phyloP scores from a whole-genome alignment of 83 land plant species.

The Diphasiastrum complanatum region DNA sequence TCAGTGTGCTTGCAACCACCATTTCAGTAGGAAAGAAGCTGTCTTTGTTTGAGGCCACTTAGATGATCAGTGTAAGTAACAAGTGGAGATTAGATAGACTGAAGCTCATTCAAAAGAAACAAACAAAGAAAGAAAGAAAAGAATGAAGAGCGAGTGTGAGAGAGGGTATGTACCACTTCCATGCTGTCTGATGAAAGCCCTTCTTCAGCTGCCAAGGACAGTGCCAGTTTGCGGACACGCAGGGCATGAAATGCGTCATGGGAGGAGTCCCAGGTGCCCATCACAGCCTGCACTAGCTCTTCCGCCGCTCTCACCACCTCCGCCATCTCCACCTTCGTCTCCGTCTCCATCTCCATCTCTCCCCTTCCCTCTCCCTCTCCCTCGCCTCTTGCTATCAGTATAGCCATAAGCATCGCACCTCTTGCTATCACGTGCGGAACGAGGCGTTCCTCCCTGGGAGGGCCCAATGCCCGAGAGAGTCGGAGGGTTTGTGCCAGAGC shows the following conservation, averaged over 20 bases:
- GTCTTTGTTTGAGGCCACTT: not conserved
- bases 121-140: slow-evolving; percentile 3
- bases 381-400: too few relatives aligned
- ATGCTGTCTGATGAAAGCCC: slow-evolving; percentile 24
- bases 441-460: too few relatives aligned
- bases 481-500: too few relatives aligned
- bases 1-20: too few relatives aligned
- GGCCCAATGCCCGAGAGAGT: too few relatives aligned
- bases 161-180: slow-evolving; percentile 33
- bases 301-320: slow-evolving; percentile 52
- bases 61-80: not conserved
- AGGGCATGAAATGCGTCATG: slow-evolving; percentile 87
- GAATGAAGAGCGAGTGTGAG: slow-evolving; percentile 21
- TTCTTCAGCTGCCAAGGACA: slow-evolving; percentile 73
- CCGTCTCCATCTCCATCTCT: too few relatives aligned
- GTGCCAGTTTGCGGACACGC: slow-evolving; percentile 81
- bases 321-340: slow-evolving; percentile 15
- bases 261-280: slow-evolving; percentile 80
- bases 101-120: slow-evolving; percentile 4
- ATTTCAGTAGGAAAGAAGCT: not conserved
- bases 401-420: too few relatives aligned
- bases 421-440: too few relatives aligned
- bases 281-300: slow-evolving; percentile 50
- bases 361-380: too few relatives aligned
- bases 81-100: not conserved